These are phyloP conservation scores for Rhodotorula sp. DNA, from an alignment of 1,284 basidiomycete species.

Conservation along the genomic window DNA sequence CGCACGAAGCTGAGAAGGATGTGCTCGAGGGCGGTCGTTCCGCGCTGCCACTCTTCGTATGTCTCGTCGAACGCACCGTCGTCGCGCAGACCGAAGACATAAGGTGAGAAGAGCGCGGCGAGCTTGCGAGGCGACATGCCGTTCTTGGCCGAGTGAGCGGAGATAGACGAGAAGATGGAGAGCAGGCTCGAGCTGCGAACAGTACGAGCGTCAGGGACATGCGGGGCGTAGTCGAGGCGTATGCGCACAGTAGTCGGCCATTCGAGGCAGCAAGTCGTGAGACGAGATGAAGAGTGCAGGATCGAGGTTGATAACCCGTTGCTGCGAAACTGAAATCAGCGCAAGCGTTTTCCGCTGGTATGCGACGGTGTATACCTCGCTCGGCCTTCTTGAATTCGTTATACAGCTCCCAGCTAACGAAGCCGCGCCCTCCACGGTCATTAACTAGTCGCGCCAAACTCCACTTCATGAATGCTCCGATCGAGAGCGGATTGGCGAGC, in stretches of 20 bases:
- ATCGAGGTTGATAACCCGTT: constrained; percentile 63
- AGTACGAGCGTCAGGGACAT: not conserved
- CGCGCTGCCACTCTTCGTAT: constrained; percentile 74
- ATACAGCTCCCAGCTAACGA: constrained; percentile 40
- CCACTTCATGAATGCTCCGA: constrained; percentile 55
- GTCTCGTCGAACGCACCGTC: constrained; percentile 68
- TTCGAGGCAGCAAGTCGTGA: constrained; percentile 70
- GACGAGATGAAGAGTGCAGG: constrained; percentile 62
- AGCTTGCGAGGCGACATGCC: constrained; percentile 44
- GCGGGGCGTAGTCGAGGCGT: no score
- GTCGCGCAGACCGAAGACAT: constrained; percentile 69
- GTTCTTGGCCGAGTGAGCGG: constrained; percentile 35
- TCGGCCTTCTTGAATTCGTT: constrained; percentile 28
- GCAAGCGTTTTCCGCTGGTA: no score
- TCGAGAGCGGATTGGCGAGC: constrained; percentile 76
- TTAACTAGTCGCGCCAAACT: constrained; percentile 39
- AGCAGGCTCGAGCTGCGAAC: constrained; percentile 24
- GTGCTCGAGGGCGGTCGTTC: constrained; percentile 81
- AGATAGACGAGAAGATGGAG: constrained; percentile 30
- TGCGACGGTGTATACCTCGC: constrained; percentile 2
- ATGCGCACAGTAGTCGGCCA: constrained; percentile 27
- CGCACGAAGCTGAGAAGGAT: constrained; percentile 79
- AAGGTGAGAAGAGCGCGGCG: constrained; percentile 74
- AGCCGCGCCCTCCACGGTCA: constrained; percentile 37
- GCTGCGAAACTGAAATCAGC: constrained; percentile 50